Percentiles rank a stretch among this genome's conserved stretches.
phyloP scores from a whole-genome alignment of 2,329 filamentous ascomycete species.

The Pseudofabraea citricarpa region DNA sequence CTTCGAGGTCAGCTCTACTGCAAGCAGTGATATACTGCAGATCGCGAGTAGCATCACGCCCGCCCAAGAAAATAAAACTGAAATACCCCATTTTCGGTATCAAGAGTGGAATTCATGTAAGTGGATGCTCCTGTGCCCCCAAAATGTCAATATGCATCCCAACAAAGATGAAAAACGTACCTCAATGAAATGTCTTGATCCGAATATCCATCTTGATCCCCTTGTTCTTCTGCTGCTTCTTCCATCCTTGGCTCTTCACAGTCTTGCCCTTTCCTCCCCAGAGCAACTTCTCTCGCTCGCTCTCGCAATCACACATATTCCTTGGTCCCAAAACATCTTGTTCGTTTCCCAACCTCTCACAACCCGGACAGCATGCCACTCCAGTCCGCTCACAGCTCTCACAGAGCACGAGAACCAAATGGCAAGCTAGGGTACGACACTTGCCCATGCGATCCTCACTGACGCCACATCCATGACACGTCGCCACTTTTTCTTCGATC shows the following conservation, averaged over 20 bases:
- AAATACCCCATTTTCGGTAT: no score
- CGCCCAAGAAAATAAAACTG: no score
- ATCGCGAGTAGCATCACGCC: no score
- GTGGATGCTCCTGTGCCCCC: no score
- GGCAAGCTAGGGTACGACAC: slow-evolving; percentile 23
- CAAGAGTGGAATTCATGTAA: no score
- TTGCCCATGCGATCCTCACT: slow-evolving; percentile 24
- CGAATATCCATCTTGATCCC: slow-evolving; percentile 12
- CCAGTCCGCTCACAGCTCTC: slow-evolving; percentile 17
- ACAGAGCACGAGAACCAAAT: slow-evolving; percentile 27
- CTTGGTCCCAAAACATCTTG: slow-evolving; percentile 3
- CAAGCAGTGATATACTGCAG: no score
- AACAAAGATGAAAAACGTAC: background rate
- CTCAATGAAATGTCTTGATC: slow-evolving; percentile 10
- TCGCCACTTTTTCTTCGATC: slow-evolving; percentile 19
- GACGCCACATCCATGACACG: slow-evolving; percentile 22
- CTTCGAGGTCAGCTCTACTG: no score
- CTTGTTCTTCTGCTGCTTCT: slow-evolving; percentile 6
- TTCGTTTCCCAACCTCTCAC: slow-evolving; percentile 15
- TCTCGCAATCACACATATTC: slow-evolving; percentile 25
- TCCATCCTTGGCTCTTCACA: slow-evolving; percentile 13
- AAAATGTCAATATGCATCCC: no score
- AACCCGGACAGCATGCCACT: slow-evolving; percentile 24
- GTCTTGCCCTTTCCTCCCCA: slow-evolving; percentile 20
- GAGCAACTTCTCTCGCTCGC: slow-evolving; percentile 22